phyloP scores from a whole-genome alignment of 2,329 filamentous ascomycete species.

The Colletotrichum liaoningense region DNA sequence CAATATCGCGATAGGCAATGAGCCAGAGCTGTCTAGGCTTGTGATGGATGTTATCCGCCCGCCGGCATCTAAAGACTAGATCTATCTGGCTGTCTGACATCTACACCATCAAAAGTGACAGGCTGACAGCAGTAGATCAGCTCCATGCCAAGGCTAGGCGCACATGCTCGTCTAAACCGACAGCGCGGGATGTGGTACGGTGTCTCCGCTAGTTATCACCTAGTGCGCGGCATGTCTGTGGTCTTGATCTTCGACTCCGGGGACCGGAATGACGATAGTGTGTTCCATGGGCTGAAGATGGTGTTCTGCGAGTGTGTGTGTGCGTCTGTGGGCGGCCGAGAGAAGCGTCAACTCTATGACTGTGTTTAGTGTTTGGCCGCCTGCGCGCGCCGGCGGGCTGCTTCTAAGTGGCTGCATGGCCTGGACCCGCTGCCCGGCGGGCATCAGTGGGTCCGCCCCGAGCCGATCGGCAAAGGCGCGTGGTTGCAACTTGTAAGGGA shows the following conservation, averaged over 20 bases:
- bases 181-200: constrained; percentile 16
- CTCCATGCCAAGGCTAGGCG: constrained; percentile 9
- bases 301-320: neutral
- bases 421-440: constrained; percentile 29
- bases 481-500: neutral
- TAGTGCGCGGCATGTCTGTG: neutral
- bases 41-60: neutral
- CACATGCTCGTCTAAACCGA: neutral
- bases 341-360: neutral
- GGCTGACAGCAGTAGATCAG: neutral
- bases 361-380: neutral
- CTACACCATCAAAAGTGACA: neutral
- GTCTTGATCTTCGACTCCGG: neutral
- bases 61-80: neutral
- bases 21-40: neutral
- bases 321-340: neutral
- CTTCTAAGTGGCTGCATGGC: constrained; percentile 4
- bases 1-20: neutral
- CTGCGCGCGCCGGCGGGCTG: constrained; percentile 30
- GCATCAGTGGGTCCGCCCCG: constrained; percentile 15
- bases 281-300: neutral
- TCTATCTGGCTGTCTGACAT: neutral
- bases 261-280: constrained; percentile 1
- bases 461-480: constrained; percentile 19
- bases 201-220: constrained; percentile 6